These are phyloP conservation scores for Penicillium sp. DNA, from an alignment of 2,329 filamentous ascomycete species.

Conservation along the genomic window DNA sequence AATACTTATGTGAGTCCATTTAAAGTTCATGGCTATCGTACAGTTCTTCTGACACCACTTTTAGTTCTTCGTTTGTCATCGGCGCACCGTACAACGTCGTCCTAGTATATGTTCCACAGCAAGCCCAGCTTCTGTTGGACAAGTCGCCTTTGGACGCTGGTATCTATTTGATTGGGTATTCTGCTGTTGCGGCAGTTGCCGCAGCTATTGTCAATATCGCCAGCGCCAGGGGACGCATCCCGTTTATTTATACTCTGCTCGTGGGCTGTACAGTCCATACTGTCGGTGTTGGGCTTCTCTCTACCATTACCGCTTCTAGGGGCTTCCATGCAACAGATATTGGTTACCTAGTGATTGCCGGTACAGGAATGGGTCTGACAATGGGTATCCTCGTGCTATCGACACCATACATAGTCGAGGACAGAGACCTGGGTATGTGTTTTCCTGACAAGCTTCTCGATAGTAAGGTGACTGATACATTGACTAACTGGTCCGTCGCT, in stretches of 20 bases:
- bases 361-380: conserved; percentile 19
- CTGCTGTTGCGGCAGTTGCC: conserved; percentile 19
- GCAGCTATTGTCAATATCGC: conserved; percentile 18
- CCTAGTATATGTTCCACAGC: conserved; percentile 25
- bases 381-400: conserved; percentile 19
- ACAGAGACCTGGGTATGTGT: conserved; percentile 21
- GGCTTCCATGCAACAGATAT: conserved; percentile 20
- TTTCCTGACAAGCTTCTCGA: background rate
- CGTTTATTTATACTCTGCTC: conserved; percentile 23
- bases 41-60: background rate
- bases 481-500: background rate
- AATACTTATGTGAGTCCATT: conserved; percentile 18
- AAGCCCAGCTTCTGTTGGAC: conserved; percentile 20
- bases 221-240: conserved; percentile 18
- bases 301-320: conserved; percentile 14
- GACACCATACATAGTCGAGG: conserved; percentile 22
- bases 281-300: conserved; percentile 21
- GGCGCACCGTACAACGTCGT: conserved; percentile 24
- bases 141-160: conserved; percentile 23
- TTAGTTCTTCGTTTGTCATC: conserved; percentile 22
- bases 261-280: conserved; percentile 21
- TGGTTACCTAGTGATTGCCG: conserved; percentile 18
- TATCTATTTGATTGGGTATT: conserved; percentile 22
- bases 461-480: background rate
- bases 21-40: background rate